These are phyloP conservation scores for Pseudogymnoascus sp. DNA, from an alignment of 2,329 filamentous ascomycete species.

Conservation along the genomic window DNA sequence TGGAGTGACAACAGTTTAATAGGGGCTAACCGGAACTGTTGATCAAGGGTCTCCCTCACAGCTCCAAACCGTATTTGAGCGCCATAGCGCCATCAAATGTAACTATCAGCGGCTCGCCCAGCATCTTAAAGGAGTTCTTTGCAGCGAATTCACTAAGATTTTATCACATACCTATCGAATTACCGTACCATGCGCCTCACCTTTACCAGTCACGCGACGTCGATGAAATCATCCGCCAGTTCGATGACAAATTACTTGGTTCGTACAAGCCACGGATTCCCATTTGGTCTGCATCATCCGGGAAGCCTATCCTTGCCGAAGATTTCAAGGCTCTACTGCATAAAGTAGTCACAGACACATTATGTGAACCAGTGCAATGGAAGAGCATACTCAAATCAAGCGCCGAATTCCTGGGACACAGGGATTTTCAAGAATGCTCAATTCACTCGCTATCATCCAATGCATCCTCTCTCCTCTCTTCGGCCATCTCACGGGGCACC, in stretches of 20 bases:
- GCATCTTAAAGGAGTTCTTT: conserved; percentile 2
- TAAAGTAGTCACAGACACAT: conserved; percentile 18
- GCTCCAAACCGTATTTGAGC: conserved; percentile 10
- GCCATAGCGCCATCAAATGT: conserved; percentile 9
- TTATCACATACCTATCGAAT: conserved; percentile 13
- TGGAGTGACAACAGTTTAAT: neutral
- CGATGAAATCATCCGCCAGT: neutral
- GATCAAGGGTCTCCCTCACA: neutral
- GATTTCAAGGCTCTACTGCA: conserved; percentile 16
- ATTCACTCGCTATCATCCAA: neutral
- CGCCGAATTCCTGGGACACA: neutral
- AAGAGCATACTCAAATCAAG: neutral
- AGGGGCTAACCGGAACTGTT: neutral
- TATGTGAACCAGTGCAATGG: conserved; percentile 18
- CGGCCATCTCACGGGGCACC: neutral
- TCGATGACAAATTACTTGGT: conserved; percentile 6
- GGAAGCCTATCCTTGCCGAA: neutral
- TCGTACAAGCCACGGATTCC: conserved; percentile 13
- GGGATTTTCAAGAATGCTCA: neutral
- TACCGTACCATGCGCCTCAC: conserved; percentile 23
- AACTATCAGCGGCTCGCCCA: conserved; percentile 13
- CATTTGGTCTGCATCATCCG: conserved; percentile 16
- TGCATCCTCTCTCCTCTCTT: neutral
- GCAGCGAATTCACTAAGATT: conserved; percentile 3
- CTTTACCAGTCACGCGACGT: conserved; percentile 19